Percentiles rank a stretch among this genome's conserved stretches.
phyloP scores from a whole-genome alignment of 495 filamentous ascomycete genomes.

The Tricharina praecox region DNA sequence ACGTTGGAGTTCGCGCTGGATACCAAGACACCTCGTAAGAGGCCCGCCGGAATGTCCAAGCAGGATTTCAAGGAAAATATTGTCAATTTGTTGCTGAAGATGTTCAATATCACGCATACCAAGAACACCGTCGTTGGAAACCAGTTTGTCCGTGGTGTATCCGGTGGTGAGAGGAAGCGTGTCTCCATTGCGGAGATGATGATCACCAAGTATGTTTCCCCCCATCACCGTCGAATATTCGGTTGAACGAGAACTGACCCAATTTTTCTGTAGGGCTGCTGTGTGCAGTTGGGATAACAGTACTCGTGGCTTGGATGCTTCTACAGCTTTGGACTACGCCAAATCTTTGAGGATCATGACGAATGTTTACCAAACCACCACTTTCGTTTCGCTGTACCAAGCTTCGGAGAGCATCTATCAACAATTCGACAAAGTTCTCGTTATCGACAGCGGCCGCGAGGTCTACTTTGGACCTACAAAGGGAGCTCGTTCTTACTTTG shows the following conservation, averaged over 20 bases:
- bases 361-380: slow-evolving; percentile 46
- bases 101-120: slow-evolving; percentile 58
- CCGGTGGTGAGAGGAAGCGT: slow-evolving; percentile 68
- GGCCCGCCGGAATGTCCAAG: slow-evolving; percentile 42
- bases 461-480: slow-evolving; percentile 61
- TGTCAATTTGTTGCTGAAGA: slow-evolving; percentile 61
- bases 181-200: slow-evolving; percentile 59
- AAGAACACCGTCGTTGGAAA: slow-evolving; percentile 64
- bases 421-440: slow-evolving; percentile 73
- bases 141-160: slow-evolving; percentile 62
- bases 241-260: no score
- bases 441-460: slow-evolving; percentile 61
- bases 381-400: slow-evolving; percentile 72
- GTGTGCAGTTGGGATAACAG: slow-evolving; percentile 78
- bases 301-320: slow-evolving; percentile 63
- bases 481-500: slow-evolving; percentile 63
- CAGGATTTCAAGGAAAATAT: slow-evolving; percentile 46
- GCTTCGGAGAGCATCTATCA: slow-evolving; percentile 69
- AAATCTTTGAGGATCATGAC: slow-evolving; percentile 49
- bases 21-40: slow-evolving; percentile 45
- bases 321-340: slow-evolving; percentile 67
- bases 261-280: slow-evolving; percentile 43
- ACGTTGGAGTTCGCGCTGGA: slow-evolving; percentile 63
- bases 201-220: slow-evolving; percentile 18
- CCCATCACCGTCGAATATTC: slow-evolving; percentile 7